Evolutionary conservation across 2,329 filamentous ascomycete genomes (phyloP).

Genomic region (Grosmannia clavigera): DNA sequence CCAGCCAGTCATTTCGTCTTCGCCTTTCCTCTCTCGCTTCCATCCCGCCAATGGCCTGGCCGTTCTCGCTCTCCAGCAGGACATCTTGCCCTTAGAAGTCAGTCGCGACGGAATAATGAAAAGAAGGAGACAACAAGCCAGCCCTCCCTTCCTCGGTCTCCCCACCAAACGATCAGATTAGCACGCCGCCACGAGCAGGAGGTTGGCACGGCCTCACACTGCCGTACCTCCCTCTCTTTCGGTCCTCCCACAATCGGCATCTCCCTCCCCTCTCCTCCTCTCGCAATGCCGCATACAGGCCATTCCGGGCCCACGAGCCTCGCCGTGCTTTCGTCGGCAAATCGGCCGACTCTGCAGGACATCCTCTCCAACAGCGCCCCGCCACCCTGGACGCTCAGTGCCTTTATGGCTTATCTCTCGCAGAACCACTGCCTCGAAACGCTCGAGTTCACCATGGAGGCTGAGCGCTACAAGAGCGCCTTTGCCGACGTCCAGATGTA

Average conservation of each 20-base stretch:
- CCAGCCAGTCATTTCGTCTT: neutral
- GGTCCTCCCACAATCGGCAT: too few species aligned
- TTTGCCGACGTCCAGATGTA: conserved; percentile 31
- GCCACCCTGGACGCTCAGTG: conserved; percentile 78
- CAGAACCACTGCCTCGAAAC: conserved; percentile 97
- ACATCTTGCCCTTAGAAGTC: neutral
- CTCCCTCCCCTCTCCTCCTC: neutral
- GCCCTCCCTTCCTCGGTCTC: conserved; percentile 28
- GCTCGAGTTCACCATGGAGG: conserved; percentile 91
- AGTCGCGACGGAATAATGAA: conserved; percentile 10
- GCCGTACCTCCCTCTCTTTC: neutral
- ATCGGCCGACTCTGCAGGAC: conserved; percentile 63
- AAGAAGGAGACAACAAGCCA: conserved; percentile 27
- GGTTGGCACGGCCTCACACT: conserved; percentile 25
- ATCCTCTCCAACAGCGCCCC: conserved; percentile 78
- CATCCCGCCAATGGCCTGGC: neutral
- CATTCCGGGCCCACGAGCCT: conserved; percentile 36
- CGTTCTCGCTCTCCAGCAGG: neutral
- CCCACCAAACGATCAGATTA: conserved; percentile 14
- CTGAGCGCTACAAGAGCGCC: conserved; percentile 64
- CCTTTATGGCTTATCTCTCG: conserved; percentile 93
- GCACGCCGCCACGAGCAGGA: conserved; percentile 21
- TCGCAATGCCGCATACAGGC: conserved; percentile 24
- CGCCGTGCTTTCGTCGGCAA: conserved; percentile 28
- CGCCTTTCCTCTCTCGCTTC: neutral